Conservation (phyloP, 108 stramenopile genomes). For the Hondaea fermentalgiana region DNA sequence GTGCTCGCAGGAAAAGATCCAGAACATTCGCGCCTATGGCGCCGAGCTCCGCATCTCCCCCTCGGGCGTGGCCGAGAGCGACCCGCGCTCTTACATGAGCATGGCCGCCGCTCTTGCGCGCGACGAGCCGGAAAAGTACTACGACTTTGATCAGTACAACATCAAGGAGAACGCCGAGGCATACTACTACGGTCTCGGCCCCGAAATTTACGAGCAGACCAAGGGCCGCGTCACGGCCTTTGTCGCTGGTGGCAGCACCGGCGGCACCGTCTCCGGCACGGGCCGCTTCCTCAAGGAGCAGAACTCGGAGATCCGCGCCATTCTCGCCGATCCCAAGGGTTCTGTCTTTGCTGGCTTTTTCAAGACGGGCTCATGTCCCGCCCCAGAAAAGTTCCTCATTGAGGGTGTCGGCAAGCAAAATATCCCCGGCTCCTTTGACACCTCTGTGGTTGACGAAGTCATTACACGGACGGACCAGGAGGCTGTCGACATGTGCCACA, state of each 20-base stretch:
- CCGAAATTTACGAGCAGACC: conserved; percentile 64
- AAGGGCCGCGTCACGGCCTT: conserved; percentile 54
- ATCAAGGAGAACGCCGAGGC: conserved; percentile 53
- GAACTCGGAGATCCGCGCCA: conserved; percentile 53
- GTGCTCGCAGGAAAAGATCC: conserved; percentile 16
- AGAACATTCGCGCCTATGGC: conserved; percentile 17
- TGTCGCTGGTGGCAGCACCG: conserved; percentile 59
- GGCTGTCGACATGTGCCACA: conserved; percentile 5
- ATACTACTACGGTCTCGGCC: conserved; percentile 62
- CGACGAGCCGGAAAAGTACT: conserved; percentile 20
- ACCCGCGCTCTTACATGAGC: conserved; percentile 5
- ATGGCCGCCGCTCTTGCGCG: neutral
- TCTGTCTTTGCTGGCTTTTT: neutral
- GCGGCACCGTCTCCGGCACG: conserved; percentile 66
- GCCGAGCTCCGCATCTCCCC: conserved; percentile 12
- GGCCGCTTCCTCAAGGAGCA: conserved; percentile 62
- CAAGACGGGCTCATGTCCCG: conserved; percentile 16
- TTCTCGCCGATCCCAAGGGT: conserved; percentile 10
- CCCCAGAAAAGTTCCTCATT: conserved; percentile 1
- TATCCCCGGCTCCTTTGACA: conserved; percentile 8
- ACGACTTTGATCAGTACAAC: neutral
- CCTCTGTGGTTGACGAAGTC: neutral
- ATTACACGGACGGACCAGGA: conserved; percentile 2
- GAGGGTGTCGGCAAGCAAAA: conserved; percentile 26
- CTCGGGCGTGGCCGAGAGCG: neutral